A percentile compares a stretch with the other conserved stretches of the same genome.
Evolutionary conservation across 106 monocot species (phyloP).

Genomic region (Phalaenopsis aphrodite): DNA sequence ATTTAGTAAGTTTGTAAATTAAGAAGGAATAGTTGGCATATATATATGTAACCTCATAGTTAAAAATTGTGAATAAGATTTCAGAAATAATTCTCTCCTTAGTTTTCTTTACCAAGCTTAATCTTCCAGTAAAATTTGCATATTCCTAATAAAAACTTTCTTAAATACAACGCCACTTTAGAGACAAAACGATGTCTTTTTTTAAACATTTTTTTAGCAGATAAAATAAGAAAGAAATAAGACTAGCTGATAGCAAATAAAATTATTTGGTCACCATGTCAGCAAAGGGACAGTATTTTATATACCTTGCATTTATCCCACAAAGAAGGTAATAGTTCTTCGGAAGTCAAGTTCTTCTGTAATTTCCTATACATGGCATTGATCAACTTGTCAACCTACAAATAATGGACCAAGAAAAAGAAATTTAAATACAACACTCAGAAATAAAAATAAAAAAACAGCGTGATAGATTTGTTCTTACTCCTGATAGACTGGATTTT

Average conservation of each 20-base stretch:
- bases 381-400: slow-evolving; percentile 81
- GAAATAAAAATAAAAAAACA: slow-evolving; percentile 3
- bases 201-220: background rate
- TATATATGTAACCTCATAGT: too few relatives aligned
- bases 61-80: too few relatives aligned
- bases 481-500: slow-evolving; percentile 78
- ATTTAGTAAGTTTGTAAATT: too few relatives aligned
- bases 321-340: slow-evolving; percentile 87
- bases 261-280: background rate
- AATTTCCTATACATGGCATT: slow-evolving; percentile 76
- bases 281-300: background rate
- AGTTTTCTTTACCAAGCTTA: too few relatives aligned
- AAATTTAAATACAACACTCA: background rate
- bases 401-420: background rate
- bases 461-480: slow-evolving; percentile 24
- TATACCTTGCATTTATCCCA: slow-evolving; percentile 99
- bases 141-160: background rate
- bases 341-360: slow-evolving; percentile 83
- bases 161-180: background rate
- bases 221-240: background rate
- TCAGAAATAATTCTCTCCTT: too few relatives aligned
- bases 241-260: background rate
- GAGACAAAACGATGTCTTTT: background rate
- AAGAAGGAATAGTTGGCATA: too few relatives aligned
- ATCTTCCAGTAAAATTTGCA: background rate